These are phyloP conservation scores for Ochetophila trinervis DNA, from an alignment of 306 rosid species.

Conservation along the genomic window DNA sequence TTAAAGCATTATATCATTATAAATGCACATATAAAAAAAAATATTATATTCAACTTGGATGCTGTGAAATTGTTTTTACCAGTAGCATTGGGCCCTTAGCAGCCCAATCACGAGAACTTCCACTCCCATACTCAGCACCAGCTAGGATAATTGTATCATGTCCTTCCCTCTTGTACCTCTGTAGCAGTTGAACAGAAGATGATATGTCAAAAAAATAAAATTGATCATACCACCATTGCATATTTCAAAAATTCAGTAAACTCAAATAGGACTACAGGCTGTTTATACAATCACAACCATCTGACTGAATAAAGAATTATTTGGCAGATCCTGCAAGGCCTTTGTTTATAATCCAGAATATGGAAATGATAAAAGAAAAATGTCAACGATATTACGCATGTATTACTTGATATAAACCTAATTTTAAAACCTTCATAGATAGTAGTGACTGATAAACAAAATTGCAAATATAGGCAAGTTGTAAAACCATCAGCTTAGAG, in stretches of 20 bases:
- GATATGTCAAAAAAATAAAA: background rate
- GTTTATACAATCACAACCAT: no score
- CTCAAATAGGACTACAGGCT: no score
- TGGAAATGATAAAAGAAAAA: no score
- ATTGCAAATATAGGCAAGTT: background rate
- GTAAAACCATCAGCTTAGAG: background rate
- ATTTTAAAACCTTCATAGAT: background rate
- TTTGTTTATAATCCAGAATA: no score
- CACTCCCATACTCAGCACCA: conserved; percentile 95
- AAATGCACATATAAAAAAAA: background rate
- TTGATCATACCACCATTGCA: no score
- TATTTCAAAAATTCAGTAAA: no score
- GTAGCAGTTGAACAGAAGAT: conserved; percentile 15
- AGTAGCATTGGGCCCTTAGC: conserved; percentile 94
- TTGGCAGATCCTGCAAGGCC: no score
- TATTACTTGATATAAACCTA: background rate
- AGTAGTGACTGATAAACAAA: background rate
- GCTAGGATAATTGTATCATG: conserved; percentile 73
- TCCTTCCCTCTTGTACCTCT: conserved; percentile 84
- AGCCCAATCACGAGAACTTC: conserved; percentile 99
- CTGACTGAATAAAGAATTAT: no score
- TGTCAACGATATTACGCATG: background rate
- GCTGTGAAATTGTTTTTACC: conserved; percentile 38
- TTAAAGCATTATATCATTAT: conserved; percentile 5
- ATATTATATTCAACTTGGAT: conserved; percentile 10